These are phyloP conservation scores for Symbiodinium natans DNA, from an alignment of 73 alveolate species.

Conservation along the genomic window DNA sequence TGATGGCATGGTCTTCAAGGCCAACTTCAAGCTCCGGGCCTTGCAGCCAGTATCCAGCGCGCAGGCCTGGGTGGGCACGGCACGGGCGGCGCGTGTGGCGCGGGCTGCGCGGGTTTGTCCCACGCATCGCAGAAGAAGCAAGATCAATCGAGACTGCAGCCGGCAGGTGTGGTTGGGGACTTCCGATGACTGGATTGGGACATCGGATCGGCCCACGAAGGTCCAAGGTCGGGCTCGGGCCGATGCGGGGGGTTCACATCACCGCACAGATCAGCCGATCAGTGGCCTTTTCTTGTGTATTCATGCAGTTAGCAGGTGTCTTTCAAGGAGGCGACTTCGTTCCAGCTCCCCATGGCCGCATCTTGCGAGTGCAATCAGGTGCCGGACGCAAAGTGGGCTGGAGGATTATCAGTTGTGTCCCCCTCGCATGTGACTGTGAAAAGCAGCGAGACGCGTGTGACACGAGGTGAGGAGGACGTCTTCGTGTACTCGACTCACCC, in stretches of 20 bases:
- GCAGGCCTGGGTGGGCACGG: conserved; percentile 11
- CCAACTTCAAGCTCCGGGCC: conserved; percentile 54
- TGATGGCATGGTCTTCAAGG: conserved; percentile 69
- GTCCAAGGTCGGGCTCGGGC: conserved; percentile 12
- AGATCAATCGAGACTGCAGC: background rate
- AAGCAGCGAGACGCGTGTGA: background rate
- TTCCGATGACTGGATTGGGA: conserved; percentile 80
- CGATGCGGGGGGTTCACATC: background rate
- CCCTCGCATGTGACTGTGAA: background rate
- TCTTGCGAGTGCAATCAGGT: conserved; percentile 78
- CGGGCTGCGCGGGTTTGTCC: no score
- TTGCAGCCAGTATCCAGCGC: background rate
- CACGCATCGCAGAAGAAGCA: background rate
- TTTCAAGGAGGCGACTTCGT: conserved; percentile 9
- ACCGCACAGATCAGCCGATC: no score
- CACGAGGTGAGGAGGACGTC: conserved; percentile 58
- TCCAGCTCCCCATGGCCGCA: conserved; percentile 19
- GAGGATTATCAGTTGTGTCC: background rate
- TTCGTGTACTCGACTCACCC: conserved; percentile 59
- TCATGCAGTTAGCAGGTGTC: conserved; percentile 24
- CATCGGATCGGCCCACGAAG: conserved; percentile 82
- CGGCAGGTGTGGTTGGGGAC: conserved; percentile 71
- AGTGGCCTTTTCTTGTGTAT: no score
- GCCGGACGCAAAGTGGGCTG: background rate
- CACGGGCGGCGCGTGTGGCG: background rate